Conservation (phyloP, 208 protist genomes). For the Leishmania amazonensis region DNA sequence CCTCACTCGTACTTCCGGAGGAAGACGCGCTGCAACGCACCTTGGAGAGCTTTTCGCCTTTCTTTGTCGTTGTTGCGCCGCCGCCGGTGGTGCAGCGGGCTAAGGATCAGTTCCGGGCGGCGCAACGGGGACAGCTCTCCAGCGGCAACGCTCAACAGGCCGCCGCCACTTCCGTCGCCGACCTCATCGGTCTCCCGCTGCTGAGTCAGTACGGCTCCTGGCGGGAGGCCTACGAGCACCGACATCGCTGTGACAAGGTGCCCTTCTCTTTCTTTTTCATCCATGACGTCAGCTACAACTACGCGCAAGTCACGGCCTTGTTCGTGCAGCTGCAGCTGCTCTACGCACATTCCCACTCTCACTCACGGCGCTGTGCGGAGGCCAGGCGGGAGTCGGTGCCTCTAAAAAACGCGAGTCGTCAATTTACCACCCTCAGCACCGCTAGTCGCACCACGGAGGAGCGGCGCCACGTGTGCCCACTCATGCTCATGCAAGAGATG, state of each 20-base stretch:
- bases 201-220: conserved; percentile 88
- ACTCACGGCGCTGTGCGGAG: conserved; percentile 50
- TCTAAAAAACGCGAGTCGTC: conserved; percentile 29
- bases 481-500: conserved; percentile 68
- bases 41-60: conserved; percentile 78
- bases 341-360: conserved; percentile 46
- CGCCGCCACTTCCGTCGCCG: conserved; percentile 22
- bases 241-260: conserved; percentile 58
- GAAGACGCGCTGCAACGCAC: conserved; percentile 61
- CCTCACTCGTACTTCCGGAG: conserved; percentile 18
- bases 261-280: conserved; percentile 88
- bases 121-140: conserved; percentile 33
- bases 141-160: background rate
- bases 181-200: conserved; percentile 72
- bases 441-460: conserved; percentile 28
- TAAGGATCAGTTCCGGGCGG: conserved; percentile 36
- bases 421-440: conserved; percentile 16
- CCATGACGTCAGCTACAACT: conserved; percentile 84
- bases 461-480: conserved; percentile 51
- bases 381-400: conserved; percentile 28
- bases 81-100: conserved; percentile 49
- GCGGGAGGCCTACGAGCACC: conserved; percentile 82
- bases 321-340: conserved; percentile 73
- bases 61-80: conserved; percentile 78
- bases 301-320: conserved; percentile 75